Base-by-base conservation (phyloP, 768 basidiomycete genomes). In the Daedaleopsis sinensis region DNA sequence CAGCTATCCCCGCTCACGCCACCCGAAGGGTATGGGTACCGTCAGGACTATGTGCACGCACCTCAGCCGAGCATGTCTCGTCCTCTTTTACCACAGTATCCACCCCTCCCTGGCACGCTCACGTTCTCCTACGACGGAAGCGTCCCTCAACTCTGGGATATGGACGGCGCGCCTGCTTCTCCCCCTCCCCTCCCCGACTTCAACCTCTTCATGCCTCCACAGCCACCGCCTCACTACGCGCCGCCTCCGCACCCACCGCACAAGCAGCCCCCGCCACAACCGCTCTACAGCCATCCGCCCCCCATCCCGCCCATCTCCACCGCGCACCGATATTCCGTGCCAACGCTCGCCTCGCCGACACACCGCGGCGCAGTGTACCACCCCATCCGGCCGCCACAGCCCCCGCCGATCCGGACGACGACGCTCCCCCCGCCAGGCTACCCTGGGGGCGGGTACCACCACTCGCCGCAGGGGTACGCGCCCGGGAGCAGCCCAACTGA, bases 161-260 rank as follows among this genome's bases (percentile, higher is more conserved):
- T 64, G 62, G 58, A 64, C 36, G 62, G 58, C 10, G 62, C 62
- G 37, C 62, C 62, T n/a, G 57, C 62, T 5, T 64, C 62, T 3
- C 62, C 62, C 21, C 62, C 62, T 16, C 62, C 62, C 16, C 50
- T 59, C 7, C 50, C 62, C 21, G 51, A 56, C 24, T 59, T 64
- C 44, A 53, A 52, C 36, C 52, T 59, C 58, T 59, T 56, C 55
- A 48, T 54, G 54, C 27, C 54, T 18, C 43, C 38, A 12, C 57
- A 36, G 35, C 62, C 49, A 21, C 9, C 51, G 16, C 57, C 54
- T 10, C 52, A 51, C 9, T 58, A 49, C 21, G 35, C 46, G 12
- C 53, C 62, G 1, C 35, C 52, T 5, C 48, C 52, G 10, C 50
- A 15, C 6, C 50, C 50, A 51, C 38, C 52, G 7, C 61, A 57